phyloP scores from a whole-genome alignment of 2,329 filamentous ascomycete species.

The Scedosporium minutisporum region DNA sequence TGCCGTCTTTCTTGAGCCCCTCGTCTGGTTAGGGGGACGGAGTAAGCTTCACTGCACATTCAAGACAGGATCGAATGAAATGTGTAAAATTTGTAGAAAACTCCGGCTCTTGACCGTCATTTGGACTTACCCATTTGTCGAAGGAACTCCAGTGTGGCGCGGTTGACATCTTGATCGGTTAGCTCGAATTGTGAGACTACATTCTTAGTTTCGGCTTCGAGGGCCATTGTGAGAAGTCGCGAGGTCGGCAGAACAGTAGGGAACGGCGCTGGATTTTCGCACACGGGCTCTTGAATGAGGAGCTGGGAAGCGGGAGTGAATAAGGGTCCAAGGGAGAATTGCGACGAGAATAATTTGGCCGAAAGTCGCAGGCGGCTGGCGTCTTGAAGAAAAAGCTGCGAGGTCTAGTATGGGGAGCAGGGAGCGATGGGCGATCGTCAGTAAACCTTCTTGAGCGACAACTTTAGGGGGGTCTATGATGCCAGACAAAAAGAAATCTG shows the following conservation, averaged over 20 bases:
- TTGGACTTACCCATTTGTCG: constrained; percentile 59
- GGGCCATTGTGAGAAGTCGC: constrained; percentile 48
- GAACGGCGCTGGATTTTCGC: constrained; percentile 46
- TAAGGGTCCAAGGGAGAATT: constrained; percentile 11
- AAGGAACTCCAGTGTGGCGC: constrained; percentile 76
- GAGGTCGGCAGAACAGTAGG: constrained; percentile 44
- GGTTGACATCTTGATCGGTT: constrained; percentile 65
- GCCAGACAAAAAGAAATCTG: neutral
- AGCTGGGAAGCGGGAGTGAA: constrained; percentile 24
- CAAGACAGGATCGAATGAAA: neutral
- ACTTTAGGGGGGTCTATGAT: neutral
- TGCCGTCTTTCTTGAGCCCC: constrained; percentile 67
- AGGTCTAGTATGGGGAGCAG: constrained; percentile 10
- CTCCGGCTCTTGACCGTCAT: neutral
- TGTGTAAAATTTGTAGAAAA: neutral
- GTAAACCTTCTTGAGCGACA: neutral
- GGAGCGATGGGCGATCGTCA: constrained; percentile 12
- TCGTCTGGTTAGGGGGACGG: constrained; percentile 45
- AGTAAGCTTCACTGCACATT: neutral
- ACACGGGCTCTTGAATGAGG: constrained; percentile 35
- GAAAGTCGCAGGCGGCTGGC: constrained; percentile 5
- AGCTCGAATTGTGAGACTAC: constrained; percentile 83
- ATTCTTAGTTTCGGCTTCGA: constrained; percentile 63
- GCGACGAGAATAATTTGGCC: constrained; percentile 8
- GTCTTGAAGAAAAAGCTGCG: constrained; percentile 1